Base-by-base conservation (phyloP, 768 basidiomycete species). In the Tephrocybe sp. region DNA sequence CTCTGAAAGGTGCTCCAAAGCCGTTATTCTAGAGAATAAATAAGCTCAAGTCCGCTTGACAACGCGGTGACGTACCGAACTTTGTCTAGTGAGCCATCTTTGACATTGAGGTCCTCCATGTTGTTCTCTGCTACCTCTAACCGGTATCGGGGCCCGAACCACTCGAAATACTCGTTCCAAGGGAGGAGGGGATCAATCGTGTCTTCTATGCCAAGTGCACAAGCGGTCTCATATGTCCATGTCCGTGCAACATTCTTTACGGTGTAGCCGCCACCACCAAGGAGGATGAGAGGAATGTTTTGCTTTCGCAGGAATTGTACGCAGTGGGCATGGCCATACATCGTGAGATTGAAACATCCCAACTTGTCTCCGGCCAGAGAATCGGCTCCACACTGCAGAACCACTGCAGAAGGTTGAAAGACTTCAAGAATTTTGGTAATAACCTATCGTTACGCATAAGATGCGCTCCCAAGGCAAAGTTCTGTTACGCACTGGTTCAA, bases 141-240 rank as follows among this genome's bases (percentile, higher is more conserved):
- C 51, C 94, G 77, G 68, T 95, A 99, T 54, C 94, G 75, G 16
- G 96, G 96, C 0, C 95, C 97, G 65, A 95, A 98, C 86, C 94
- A 99, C 65, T 98, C 96, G 64, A 98, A 90, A 64, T 94, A 96
- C 59, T 87, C 82, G 66, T 87, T 90, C 83, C 84, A 92, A 3
- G 89, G 90, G 53, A 93, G 68, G 54, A 89, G 86, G 16, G 79
- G 77, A 62, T 92, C 86, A 44, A 90, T 84, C 3, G 79, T 79
- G 34, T 90, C 74, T 61, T 94, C 87, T 36, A 89, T 79, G 2
- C 92, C 95, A n/a, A 94, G 79, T 16, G 92, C 92, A 58, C 95
- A 89, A 0, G 93, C 96, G 0, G 97, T 99, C 67, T 99, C 96
- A 71, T 90, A 96, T 28, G 94, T 87, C 96, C 96, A 99, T 27